Percentiles rank a stretch among this genome's conserved stretches.
phyloP scores from a whole-genome alignment of 2,329 filamentous ascomycete genomes.

The Myriosclerotinia scirpicola region DNA sequence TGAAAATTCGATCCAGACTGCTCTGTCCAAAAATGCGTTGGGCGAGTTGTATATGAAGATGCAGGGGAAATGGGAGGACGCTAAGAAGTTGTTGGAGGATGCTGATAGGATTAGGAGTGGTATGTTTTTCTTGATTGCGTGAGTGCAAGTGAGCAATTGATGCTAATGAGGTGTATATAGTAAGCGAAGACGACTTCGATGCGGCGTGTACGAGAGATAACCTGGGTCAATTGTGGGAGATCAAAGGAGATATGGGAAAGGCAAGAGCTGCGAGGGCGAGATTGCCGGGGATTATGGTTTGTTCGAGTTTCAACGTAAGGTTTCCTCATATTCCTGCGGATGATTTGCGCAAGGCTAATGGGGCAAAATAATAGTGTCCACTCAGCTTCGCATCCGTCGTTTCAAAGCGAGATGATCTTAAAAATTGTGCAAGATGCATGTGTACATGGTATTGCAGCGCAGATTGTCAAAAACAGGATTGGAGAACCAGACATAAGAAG shows the following conservation, averaged over 20 bases:
- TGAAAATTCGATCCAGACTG: not conserved
- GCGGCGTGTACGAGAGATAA: not conserved
- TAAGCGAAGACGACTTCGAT: not conserved
- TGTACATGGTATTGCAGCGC: slow-evolving; percentile 3
- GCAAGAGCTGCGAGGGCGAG: not conserved
- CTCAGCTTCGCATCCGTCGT: not conserved
- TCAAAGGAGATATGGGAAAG: slow-evolving; percentile 3
- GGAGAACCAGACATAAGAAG: slow-evolving; percentile 6
- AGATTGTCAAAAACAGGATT: not conserved
- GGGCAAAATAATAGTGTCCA: not conserved
- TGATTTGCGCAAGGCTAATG: not conserved
- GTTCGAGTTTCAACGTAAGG: not conserved
- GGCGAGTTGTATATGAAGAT: slow-evolving; percentile 9
- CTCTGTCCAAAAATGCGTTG: not conserved
- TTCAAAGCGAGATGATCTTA: not conserved
- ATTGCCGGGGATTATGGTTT: not conserved
- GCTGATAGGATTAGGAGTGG: slow-evolving; percentile 1
- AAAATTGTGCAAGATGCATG: not conserved
- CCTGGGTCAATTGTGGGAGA: slow-evolving; percentile 7
- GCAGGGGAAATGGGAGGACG: not conserved
- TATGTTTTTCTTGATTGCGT: not conserved
- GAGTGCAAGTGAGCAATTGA: not conserved
- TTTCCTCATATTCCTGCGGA: not conserved
- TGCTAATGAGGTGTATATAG: not conserved
- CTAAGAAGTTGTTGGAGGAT: not conserved